Evolutionary conservation across 441 rosid species (phyloP).

Genomic region (Croton laevigatus): DNA sequence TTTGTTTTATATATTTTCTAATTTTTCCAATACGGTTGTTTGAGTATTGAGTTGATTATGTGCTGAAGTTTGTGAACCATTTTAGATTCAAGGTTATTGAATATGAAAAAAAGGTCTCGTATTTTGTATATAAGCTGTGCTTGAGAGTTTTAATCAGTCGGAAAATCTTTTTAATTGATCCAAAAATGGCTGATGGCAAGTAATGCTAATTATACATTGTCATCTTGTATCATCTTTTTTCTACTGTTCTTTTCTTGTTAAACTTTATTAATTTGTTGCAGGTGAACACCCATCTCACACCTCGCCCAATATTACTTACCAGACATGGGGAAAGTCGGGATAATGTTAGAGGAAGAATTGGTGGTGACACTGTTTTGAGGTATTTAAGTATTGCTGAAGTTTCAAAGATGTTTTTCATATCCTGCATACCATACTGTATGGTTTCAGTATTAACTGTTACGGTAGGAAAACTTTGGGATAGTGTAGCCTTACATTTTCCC

Average conservation of each 20-base stretch:
- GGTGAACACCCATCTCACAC: constrained; percentile 99
- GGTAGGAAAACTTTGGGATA: background rate
- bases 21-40: background rate
- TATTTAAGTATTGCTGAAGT: constrained; percentile 22
- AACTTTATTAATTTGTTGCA: constrained; percentile 30
- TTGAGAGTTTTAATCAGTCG: background rate
- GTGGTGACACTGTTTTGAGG: constrained; percentile 92
- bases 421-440: background rate
- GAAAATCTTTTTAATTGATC: background rate
- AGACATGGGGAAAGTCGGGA: constrained; percentile 99
- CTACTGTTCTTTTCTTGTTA: constrained; percentile 7
- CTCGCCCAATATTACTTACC: constrained; percentile 96
- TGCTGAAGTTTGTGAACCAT: background rate
- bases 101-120: background rate
- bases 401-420: background rate
- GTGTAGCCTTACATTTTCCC: background rate
- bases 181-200: background rate
- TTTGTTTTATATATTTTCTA: background rate
- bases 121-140: background rate
- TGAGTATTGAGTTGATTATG: background rate
- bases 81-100: background rate
- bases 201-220: background rate
- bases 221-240: background rate
- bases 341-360: constrained; percentile 97
- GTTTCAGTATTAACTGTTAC: background rate